A percentile compares a stretch with the other conserved stretches of the same genome.
Evolutionary conservation across 2,329 filamentous ascomycete species (phyloP).

Genomic region (Thyridium curvatum): DNA sequence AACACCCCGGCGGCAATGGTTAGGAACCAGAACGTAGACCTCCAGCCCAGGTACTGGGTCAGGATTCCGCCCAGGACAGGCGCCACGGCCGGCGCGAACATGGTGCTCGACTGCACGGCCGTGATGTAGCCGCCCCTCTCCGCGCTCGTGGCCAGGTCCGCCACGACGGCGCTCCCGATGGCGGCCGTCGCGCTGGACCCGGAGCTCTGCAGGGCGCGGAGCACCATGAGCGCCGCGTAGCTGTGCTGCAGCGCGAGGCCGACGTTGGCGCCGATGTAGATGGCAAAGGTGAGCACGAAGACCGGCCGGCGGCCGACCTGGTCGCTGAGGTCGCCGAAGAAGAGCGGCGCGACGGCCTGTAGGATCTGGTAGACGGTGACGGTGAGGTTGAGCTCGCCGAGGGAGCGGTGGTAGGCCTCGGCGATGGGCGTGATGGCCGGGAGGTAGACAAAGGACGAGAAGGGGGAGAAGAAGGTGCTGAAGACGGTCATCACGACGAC

Average conservation of each 20-base stretch:
- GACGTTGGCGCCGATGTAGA: conserved; percentile 39
- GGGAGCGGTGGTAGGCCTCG: conserved; percentile 25
- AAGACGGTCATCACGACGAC: conserved; percentile 20
- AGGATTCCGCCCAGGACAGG: conserved; percentile 49
- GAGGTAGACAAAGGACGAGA: conserved; percentile 33
- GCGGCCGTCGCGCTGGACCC: conserved; percentile 50
- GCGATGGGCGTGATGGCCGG: conserved; percentile 36
- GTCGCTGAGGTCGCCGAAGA: conserved; percentile 46
- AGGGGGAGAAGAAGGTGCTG: conserved; percentile 20
- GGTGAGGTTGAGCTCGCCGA: conserved; percentile 28
- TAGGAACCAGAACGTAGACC: conserved; percentile 51
- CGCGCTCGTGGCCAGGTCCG: conserved; percentile 47
- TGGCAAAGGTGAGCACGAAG: conserved; percentile 37
- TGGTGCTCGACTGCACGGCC: conserved; percentile 33
- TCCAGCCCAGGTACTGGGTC: conserved; percentile 44
- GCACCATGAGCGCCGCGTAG: conserved; percentile 36
- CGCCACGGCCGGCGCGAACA: conserved; percentile 33
- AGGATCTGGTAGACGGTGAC: conserved; percentile 41
- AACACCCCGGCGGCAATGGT: conserved; percentile 31
- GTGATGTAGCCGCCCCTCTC: conserved; percentile 51
- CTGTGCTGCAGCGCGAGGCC: conserved; percentile 34
- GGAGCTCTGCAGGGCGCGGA: conserved; percentile 43
- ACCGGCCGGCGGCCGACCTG: conserved; percentile 38
- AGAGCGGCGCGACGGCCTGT: conserved; percentile 43
- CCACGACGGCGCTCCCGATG: conserved; percentile 44